These are phyloP conservation scores for Soucietia sequanensis DNA, from an alignment of 805 yeast genomes.

Conservation along the genomic window DNA sequence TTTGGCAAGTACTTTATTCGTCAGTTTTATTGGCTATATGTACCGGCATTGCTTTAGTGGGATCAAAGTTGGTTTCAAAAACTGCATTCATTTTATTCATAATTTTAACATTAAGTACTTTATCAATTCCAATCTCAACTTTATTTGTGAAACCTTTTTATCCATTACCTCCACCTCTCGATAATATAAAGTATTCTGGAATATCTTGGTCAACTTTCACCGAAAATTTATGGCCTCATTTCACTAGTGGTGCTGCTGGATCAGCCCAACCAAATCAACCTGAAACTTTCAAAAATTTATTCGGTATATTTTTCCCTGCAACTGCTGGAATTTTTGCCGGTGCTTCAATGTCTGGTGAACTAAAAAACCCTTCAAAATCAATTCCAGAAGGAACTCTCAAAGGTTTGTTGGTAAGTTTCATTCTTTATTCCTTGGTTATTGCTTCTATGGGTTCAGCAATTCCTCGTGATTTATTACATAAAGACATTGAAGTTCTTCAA, in stretches of 20 bases:
- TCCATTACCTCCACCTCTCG: slow-evolving; percentile 52
- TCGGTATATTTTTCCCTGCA: slow-evolving; percentile 97
- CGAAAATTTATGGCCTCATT: slow-evolving; percentile 72
- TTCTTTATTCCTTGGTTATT: slow-evolving; percentile 77
- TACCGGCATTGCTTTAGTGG: slow-evolving; percentile 73
- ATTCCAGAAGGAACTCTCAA: slow-evolving; percentile 93
- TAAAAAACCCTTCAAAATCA: slow-evolving; percentile 78
- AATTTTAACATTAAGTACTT: slow-evolving; percentile 64
- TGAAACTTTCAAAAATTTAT: slow-evolving; percentile 80
- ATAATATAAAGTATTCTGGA: slow-evolving; percentile 60
- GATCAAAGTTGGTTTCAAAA: slow-evolving; percentile 75
- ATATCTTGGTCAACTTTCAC: slow-evolving; percentile 63
- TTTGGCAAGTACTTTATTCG: slow-evolving; percentile 71
- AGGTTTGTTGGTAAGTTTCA: slow-evolving; percentile 77
- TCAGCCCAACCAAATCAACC: slow-evolving; percentile 52
- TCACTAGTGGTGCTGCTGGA: slow-evolving; percentile 92
- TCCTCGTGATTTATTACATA: slow-evolving; percentile 73
- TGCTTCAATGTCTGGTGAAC: slow-evolving; percentile 97
- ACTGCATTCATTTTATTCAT: slow-evolving; percentile 77
- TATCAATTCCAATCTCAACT: slow-evolving; percentile 80
- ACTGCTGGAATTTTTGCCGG: slow-evolving; percentile 99
- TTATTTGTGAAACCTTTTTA: slow-evolving; percentile 56
- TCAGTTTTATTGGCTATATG: slow-evolving; percentile 68
- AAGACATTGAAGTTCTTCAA: slow-evolving; percentile 84
- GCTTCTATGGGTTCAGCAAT: slow-evolving; percentile 74